phyloP scores from a whole-genome alignment of 225 moss, liverwort and hornwort species.

The Thuidium tamariscinum region DNA sequence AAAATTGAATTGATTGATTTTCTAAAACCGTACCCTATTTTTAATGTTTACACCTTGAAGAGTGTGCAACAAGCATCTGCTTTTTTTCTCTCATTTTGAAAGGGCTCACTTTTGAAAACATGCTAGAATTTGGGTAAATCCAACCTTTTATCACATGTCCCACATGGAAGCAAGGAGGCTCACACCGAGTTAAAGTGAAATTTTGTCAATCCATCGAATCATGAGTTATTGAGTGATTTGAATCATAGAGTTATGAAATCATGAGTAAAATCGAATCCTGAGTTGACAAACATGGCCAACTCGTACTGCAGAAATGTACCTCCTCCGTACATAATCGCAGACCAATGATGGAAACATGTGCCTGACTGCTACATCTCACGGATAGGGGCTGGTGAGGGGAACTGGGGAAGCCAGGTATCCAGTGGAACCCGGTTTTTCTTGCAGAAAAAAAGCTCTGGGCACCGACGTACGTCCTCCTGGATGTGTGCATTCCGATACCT shows the following conservation, averaged over 20 bases:
- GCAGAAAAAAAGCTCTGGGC: neutral
- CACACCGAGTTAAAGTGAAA: neutral
- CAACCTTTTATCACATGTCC: neutral
- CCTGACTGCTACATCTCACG: neutral
- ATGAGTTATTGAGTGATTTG: neutral
- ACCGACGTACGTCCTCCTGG: too few relatives aligned
- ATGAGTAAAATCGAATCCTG: neutral
- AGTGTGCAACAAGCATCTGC: neutral
- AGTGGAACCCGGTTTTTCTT: neutral
- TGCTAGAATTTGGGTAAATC: neutral
- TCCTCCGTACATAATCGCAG: neutral
- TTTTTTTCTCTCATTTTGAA: fast-evolving
- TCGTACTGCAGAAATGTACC: neutral
- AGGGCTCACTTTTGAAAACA: fast-evolving
- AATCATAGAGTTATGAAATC: too few relatives aligned
- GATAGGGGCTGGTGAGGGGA: too few relatives aligned
- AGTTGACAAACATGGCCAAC: neutral
- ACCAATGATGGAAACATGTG: neutral
- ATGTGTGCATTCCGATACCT: too few relatives aligned
- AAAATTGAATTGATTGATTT: neutral
- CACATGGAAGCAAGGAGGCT: neutral
- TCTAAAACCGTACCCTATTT: fast-evolving
- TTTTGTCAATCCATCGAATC: neutral
- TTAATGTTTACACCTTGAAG: neutral
- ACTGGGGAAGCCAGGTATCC: too few relatives aligned